Percentiles rank a stretch among this genome's conserved stretches.
These are phyloP conservation scores for Aspergillus calidoustus DNA, from an alignment of 2,329 filamentous ascomycete genomes.

Conservation along the genomic window DNA sequence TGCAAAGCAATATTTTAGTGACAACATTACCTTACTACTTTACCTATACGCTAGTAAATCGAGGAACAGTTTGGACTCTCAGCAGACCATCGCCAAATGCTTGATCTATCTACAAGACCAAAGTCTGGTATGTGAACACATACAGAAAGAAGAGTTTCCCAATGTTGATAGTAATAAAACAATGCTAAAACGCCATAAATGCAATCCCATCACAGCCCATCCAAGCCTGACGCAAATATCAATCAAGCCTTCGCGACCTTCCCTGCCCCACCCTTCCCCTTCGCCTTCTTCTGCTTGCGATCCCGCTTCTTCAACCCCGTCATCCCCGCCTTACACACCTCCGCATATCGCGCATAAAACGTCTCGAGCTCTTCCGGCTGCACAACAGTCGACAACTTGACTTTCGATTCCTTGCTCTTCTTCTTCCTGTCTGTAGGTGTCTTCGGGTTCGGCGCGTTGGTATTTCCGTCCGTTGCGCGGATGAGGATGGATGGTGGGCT, in stretches of 20 bases:
- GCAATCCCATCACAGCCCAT: constrained; percentile 9
- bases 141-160: background rate
- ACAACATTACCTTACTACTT: background rate
- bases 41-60: too few species aligned
- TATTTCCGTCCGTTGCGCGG: constrained; percentile 80
- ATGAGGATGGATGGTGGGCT: constrained; percentile 73
- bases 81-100: background rate
- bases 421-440: constrained; percentile 25
- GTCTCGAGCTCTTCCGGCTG: constrained; percentile 73
- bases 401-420: constrained; percentile 54
- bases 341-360: constrained; percentile 86
- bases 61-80: too few species aligned
- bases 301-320: constrained; percentile 88
- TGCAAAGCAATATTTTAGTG: background rate
- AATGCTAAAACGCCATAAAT: constrained; percentile 9
- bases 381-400: constrained; percentile 84
- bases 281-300: constrained; percentile 78
- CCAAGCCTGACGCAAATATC: constrained; percentile 5
- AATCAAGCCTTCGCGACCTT: constrained; percentile 39
- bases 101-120: constrained; percentile 6
- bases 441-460: constrained; percentile 50
- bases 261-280: constrained; percentile 51
- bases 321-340: constrained; percentile 90
- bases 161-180: background rate
- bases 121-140: constrained; percentile 3